Evolutionary conservation across 208 protist species (phyloP).

Genomic region (Wallacemonas sp.): DNA sequence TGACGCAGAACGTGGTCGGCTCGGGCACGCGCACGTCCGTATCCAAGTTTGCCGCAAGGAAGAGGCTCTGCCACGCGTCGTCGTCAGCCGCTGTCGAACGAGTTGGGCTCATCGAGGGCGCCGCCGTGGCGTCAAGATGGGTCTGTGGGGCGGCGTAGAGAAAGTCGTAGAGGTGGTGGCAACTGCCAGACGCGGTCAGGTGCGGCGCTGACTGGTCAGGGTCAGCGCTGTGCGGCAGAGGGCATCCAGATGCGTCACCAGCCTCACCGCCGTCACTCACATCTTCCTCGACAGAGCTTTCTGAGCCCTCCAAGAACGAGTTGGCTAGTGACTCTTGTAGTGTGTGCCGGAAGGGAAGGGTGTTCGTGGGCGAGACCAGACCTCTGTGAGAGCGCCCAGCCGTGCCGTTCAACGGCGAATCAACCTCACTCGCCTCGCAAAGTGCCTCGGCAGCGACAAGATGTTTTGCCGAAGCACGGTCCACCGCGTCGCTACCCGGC

Average conservation of each 20-base stretch:
- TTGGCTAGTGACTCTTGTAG: neutral
- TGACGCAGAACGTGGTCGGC: slow-evolving; percentile 31
- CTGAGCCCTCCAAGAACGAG: neutral
- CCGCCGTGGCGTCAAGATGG: too few species aligned
- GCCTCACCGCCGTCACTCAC: neutral
- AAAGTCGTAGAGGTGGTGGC: neutral
- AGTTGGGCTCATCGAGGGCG: too few species aligned
- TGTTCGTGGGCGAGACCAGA: too few species aligned
- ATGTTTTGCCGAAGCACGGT: too few species aligned
- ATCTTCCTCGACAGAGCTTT: neutral
- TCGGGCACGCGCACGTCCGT: slow-evolving; percentile 40
- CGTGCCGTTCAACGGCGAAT: too few species aligned
- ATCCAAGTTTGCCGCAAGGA: slow-evolving; percentile 8
- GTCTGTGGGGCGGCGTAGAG: neutral
- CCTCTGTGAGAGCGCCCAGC: too few species aligned
- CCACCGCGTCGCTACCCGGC: too few species aligned
- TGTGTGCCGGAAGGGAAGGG: too few species aligned
- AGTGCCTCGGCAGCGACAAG: too few species aligned
- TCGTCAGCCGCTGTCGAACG: too few species aligned
- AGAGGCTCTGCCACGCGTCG: neutral
- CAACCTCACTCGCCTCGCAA: neutral
- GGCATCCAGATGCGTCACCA: neutral
- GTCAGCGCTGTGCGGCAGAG: neutral
- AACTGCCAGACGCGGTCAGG: neutral
- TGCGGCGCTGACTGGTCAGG: too few species aligned